These are phyloP conservation scores for Plasmodium yoelii DNA, from an alignment of 169 alveolate genomes.

Conservation along the genomic window DNA sequence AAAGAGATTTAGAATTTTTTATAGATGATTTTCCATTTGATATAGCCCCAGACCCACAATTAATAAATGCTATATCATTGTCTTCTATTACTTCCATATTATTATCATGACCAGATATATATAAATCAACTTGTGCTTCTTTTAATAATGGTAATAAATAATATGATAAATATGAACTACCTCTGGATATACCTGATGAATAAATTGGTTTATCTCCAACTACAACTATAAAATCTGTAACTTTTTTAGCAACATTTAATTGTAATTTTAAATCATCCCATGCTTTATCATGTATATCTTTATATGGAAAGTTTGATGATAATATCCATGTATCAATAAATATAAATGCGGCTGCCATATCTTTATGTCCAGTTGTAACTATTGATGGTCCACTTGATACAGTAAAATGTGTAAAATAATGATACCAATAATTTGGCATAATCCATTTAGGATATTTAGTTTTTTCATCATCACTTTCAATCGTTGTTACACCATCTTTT, in stretches of 20 bases:
- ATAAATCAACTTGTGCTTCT: slow-evolving; percentile 91
- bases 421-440: slow-evolving; percentile 94
- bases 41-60: slow-evolving; percentile 80
- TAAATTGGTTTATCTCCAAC: slow-evolving; percentile 93
- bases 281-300: slow-evolving; percentile 87
- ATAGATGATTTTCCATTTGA: slow-evolving; percentile 80
- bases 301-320: slow-evolving; percentile 88
- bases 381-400: slow-evolving; percentile 83
- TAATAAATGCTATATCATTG: slow-evolving; percentile 48
- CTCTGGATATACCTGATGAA: slow-evolving; percentile 91
- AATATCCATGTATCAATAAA: slow-evolving; percentile 93
- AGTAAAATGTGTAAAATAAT: slow-evolving; percentile 88
- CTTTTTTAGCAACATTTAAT: slow-evolving; percentile 88
- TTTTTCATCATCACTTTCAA: slow-evolving; percentile 53
- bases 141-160: slow-evolving; percentile 88
- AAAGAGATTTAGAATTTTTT: slow-evolving; percentile 79
- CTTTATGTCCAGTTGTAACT: slow-evolving; percentile 87
- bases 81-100: slow-evolving; percentile 88
- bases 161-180: slow-evolving; percentile 88
- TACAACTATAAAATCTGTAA: slow-evolving; percentile 89
- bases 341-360: slow-evolving; percentile 88
- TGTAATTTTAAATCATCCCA: slow-evolving; percentile 91
- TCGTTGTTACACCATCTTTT: slow-evolving; percentile 73
- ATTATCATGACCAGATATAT: slow-evolving; percentile 91
- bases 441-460: slow-evolving; percentile 89